Conservation (phyloP, 805 yeast species). For the Ogataea kodamae region DNA sequence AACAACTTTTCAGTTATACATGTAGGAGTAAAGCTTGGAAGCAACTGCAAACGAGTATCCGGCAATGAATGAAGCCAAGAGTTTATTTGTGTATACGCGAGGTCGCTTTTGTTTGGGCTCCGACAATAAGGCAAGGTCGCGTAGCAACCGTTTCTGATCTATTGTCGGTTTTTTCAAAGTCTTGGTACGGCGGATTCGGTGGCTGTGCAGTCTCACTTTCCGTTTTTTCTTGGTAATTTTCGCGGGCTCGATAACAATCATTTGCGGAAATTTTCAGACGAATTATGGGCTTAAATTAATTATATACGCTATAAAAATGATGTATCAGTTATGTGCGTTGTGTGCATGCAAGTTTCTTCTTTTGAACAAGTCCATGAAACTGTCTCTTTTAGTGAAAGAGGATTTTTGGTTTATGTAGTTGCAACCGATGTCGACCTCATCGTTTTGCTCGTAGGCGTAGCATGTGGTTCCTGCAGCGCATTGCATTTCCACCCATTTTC, state of each 20-base stretch:
- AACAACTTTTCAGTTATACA: no score
- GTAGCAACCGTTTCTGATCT: background rate
- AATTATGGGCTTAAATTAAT: no score
- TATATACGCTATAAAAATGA: no score
- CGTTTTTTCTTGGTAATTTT: background rate
- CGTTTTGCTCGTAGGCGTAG: constrained; percentile 44
- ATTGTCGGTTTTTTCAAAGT: background rate
- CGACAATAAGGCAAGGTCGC: constrained; percentile 2
- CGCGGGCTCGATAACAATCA: no score
- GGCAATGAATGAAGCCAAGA: constrained; percentile 14
- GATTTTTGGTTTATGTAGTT: constrained; percentile 37
- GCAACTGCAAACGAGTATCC: constrained; percentile 18
- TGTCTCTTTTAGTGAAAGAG: constrained; percentile 31
- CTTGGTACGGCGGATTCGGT: constrained; percentile 2
- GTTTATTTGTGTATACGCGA: constrained; percentile 6
- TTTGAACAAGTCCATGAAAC: constrained; percentile 21
- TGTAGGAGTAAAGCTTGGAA: constrained; percentile 9
- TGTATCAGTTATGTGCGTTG: constrained; percentile 13
- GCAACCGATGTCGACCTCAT: constrained; percentile 48
- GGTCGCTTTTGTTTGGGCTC: background rate
- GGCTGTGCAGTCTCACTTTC: background rate
- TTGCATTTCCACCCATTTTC: constrained; percentile 51
- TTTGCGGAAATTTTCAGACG: no score
- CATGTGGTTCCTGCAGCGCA: constrained; percentile 68
- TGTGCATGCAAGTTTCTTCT: constrained; percentile 23